Conservation (phyloP, 768 basidiomycete genomes). For the Floccularia luteovirens region DNA sequence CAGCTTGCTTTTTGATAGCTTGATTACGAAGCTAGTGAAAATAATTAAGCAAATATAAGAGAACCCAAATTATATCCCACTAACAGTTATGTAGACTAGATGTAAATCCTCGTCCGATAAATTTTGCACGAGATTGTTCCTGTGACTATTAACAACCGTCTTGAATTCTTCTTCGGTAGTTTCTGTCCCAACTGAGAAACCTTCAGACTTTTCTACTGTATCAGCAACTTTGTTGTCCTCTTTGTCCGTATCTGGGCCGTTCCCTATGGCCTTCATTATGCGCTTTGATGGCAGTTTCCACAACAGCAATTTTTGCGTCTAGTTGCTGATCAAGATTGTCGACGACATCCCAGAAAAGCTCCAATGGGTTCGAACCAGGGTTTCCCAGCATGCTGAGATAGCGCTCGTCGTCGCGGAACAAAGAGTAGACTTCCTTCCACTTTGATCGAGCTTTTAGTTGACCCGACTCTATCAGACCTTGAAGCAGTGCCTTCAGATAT, state of each 20-base stretch:
- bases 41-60: conserved; percentile 2
- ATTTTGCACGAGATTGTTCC: conserved; percentile 39
- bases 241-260: conserved; percentile 16
- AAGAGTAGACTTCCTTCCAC: conserved; percentile 86
- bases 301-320: conserved; percentile 66
- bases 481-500: conserved; percentile 54
- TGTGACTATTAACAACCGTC: conserved; percentile 46
- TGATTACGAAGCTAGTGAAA: conserved; percentile 57
- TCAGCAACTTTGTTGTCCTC: conserved; percentile 11
- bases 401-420: conserved; percentile 69
- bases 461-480: conserved; percentile 56
- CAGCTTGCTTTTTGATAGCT: conserved; percentile 68
- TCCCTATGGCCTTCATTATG: conserved; percentile 35
- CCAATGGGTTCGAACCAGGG: conserved; percentile 90
- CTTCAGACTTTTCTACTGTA: conserved; percentile 16
- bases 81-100: conserved; percentile 57
- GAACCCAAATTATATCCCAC: conserved; percentile 13
- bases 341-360: conserved; percentile 92
- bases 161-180: conserved; percentile 63
- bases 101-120: conserved; percentile 46
- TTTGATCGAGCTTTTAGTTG: conserved; percentile 76
- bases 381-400: conserved; percentile 87
- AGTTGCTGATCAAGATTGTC: conserved; percentile 84
- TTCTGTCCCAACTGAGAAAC: conserved; percentile 39
- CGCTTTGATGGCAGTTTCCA: conserved; percentile 53